Base-by-base conservation (phyloP, 345 rosid species). In the Physaria fendleri region DNA sequence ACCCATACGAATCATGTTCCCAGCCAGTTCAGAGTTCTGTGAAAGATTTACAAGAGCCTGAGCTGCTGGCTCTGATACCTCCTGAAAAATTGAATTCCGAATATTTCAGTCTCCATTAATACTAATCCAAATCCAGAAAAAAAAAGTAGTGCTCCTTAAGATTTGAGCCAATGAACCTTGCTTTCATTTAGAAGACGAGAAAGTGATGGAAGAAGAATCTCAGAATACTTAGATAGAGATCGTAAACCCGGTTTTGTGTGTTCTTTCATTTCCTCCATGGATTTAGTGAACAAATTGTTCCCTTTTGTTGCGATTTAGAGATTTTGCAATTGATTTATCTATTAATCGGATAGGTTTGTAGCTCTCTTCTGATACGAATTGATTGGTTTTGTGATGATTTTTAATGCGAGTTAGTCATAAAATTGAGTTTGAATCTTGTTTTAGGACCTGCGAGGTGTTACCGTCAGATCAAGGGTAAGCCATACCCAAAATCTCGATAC, bases 21-120 rank as follows among this genome's bases (percentile, higher is more conserved):
- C 51, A 37, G 90, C 85, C 62, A 92, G 59, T 45, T 66, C 75
- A 8, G 82, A 74, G 74, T 80, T 77, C 75, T 79, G 95, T 0
- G 98, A 88, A 54, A 92, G 88, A 75, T 92, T 88, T 16, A 92
- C 85, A 57, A 92, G 90, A 65, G 93, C 93, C 65, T 85, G 82
- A 18, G 85, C 89, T 1, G 90, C 87, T 37, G 96, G 95, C 75
- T 92, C 95, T 15, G 95, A 80, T 18, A 86, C 84, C 74, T 81
- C 96, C 95, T 84, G 76, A 69, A 74, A 71, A 34, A 39, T 6
- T 11, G n/a, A 37, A 50, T 2, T 21, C 4, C 18, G 5, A 42
- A 43, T 13, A 15, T 23, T 12, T n/a, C 44, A 55, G 16, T 9
- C 64, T 38, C 58, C 15, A 39, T 60, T 62, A 45, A 28, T 3